Evolutionary conservation across 805 yeast species (phyloP).

Genomic region (Candida caryicola): DNA sequence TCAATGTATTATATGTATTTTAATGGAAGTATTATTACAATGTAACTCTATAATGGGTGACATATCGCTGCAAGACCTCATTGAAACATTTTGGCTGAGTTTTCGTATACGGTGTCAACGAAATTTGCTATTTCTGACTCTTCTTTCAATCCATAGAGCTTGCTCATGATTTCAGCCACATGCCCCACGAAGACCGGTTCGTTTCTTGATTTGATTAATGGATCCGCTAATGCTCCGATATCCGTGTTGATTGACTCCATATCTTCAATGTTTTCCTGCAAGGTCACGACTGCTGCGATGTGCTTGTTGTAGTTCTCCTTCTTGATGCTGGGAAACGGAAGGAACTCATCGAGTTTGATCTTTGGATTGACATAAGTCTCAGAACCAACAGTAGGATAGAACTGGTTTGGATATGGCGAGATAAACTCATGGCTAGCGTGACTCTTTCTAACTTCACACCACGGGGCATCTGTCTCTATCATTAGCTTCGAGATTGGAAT

Average conservation of each 20-base stretch:
- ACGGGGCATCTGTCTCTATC: constrained; percentile 96
- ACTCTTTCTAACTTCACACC: constrained; percentile 91
- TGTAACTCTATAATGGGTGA: no score
- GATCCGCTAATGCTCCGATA: constrained; percentile 31
- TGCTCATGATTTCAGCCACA: constrained; percentile 57
- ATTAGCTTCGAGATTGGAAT: constrained; percentile 73
- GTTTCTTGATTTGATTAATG: constrained; percentile 77
- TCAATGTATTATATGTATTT: constrained; percentile 2
- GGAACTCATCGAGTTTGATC: constrained; percentile 43
- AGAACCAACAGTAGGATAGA: constrained; percentile 43
- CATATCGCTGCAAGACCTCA: no score
- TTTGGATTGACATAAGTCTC: constrained; percentile 15
- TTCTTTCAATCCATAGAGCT: constrained; percentile 26
- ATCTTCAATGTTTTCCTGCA: constrained; percentile 7
- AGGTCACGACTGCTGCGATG: constrained; percentile 10
- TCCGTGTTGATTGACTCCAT: constrained; percentile 10
- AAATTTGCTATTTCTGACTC: constrained; percentile 30
- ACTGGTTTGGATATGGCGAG: constrained; percentile 52
- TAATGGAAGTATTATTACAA: not conserved
- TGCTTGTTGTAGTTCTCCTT: constrained; percentile 55
- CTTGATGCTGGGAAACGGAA: constrained; percentile 65
- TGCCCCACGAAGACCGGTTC: constrained; percentile 88
- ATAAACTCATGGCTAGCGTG: constrained; percentile 70
- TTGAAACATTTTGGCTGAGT: constrained; percentile 31
- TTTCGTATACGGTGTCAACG: constrained; percentile 34